These are phyloP conservation scores for Russula olivacea DNA, from an alignment of 768 basidiomycete genomes.

Conservation along the genomic window DNA sequence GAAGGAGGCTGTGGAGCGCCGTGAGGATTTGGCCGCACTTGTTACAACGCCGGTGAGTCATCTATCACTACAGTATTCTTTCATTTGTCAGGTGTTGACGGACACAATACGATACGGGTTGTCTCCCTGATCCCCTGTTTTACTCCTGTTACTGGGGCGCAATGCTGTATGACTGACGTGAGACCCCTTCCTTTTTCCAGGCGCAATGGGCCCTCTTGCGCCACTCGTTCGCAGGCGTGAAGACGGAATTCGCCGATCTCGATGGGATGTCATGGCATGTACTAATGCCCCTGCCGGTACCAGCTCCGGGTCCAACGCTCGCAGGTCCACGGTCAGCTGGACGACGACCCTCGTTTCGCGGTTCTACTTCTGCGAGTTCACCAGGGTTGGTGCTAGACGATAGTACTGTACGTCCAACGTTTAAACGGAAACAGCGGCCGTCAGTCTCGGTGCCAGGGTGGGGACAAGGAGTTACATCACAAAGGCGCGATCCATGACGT, in stretches of 20 bases:
- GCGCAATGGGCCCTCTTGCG: conserved; percentile 31
- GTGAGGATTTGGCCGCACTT: conserved; percentile 19
- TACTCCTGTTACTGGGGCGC: not conserved
- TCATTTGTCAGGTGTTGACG: not conserved
- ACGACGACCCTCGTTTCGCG: not conserved
- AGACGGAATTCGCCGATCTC: conserved; percentile 56
- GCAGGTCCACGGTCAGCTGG: no score
- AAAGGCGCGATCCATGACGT: not conserved
- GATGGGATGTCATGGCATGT: conserved; percentile 52
- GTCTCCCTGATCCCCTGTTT: not conserved
- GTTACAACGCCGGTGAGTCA: conserved; percentile 17
- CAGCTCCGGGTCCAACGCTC: not conserved
- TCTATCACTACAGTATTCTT: not conserved
- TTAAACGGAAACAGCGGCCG: not conserved
- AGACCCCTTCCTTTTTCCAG: conserved; percentile 18
- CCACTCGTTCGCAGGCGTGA: conserved; percentile 47
- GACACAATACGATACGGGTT: not conserved
- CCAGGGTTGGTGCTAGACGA: conserved; percentile 1
- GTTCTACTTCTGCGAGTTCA: not conserved
- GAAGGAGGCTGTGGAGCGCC: conserved; percentile 13
- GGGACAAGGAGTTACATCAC: not conserved
- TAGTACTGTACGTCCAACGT: conserved; percentile 6
- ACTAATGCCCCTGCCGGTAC: not conserved
- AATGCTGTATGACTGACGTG: not conserved
- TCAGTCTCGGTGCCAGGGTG: not conserved